Conservation (phyloP, 192 early-diverging fungal genomes). For the Rhizoclosmatium sp. region DNA sequence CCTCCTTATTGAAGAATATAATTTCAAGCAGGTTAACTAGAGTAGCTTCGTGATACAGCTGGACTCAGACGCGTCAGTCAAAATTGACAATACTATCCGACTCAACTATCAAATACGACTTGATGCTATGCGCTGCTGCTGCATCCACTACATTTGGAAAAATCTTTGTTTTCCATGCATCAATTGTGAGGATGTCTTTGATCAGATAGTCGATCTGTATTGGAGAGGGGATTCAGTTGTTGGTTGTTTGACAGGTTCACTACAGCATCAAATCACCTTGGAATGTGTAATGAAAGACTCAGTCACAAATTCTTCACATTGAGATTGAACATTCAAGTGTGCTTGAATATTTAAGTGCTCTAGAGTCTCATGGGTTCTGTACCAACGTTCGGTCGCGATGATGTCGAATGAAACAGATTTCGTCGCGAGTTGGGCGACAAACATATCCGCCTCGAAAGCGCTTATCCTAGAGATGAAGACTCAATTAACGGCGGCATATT, state of each 20-base stretch:
- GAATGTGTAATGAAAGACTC: conserved; percentile 45
- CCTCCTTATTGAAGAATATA: conserved; percentile 46
- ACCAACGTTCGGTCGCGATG: conserved; percentile 48
- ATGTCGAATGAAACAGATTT: conserved; percentile 23
- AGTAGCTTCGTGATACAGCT: conserved; percentile 64
- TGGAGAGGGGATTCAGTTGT: background rate
- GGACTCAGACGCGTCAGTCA: conserved; percentile 16
- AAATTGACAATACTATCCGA: background rate
- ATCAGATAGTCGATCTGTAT: conserved; percentile 48
- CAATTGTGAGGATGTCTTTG: conserved; percentile 51
- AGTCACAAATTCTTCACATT: conserved; percentile 57
- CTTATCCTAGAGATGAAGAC: conserved; percentile 21
- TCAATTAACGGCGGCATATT: background rate
- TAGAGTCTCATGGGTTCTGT: conserved; percentile 52
- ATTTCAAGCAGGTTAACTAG: conserved; percentile 61
- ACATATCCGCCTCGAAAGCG: conserved; percentile 35
- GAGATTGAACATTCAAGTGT: conserved; percentile 49
- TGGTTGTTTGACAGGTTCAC: background rate
- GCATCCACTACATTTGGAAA: conserved; percentile 44
- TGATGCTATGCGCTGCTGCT: conserved; percentile 40
- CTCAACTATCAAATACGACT: conserved; percentile 55
- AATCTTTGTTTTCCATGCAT: conserved; percentile 55
- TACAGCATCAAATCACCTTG: conserved; percentile 45
- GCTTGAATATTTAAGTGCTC: conserved; percentile 63
- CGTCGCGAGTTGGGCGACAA: conserved; percentile 23